Evolutionary conservation across 129 eudicot species (phyloP), one percentile per base, ranked within the genome.

Genomic region (Flaveria trinervia): DNA sequence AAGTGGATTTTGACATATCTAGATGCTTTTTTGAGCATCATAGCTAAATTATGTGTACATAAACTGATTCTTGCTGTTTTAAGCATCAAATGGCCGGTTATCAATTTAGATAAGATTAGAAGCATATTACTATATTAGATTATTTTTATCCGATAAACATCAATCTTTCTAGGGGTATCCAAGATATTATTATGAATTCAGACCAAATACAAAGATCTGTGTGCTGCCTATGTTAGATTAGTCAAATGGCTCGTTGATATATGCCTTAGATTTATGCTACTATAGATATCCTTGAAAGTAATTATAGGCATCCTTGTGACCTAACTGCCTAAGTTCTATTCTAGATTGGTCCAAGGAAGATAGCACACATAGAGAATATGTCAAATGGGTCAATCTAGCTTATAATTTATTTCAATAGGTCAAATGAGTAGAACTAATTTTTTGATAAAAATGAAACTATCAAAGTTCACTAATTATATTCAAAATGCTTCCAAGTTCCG

Each of bases 11-110:
- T 80, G 84, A 36, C 55, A 80, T 59, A 74, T 48, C 45, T 28
- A 72, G 81, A 77, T 72, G 78, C 85, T 76, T 77, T 51, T 77
- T 77, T 72, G 16, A 74, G 84, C 80, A 74, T 74, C 84, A 45
- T 74, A 74, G 75, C 65, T 36, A 26, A 56, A 80, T 80, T 74
- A 80, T 80, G 56, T 68, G 57, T 80, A 10, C 65, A 68, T 80
- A 55, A 18, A 74, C 18, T 18, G 76, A 80, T 80, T 74, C 84
- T 74, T 67, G 49, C 55, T 80, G 84, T 57, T 56, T 80, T 26
- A 50, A 61, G 79, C 69, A 64, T 77, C 70, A 62, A 36, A 72
- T 82, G 76, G 79, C 30, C 64, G 77, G 83, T 77, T 77, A 67
- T 74, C 22, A 26, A 9, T 56, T 65, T 18, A 12, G 79, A 74